Conservation (phyloP, 345 rosid species). For the Arabis alpina region DNA sequence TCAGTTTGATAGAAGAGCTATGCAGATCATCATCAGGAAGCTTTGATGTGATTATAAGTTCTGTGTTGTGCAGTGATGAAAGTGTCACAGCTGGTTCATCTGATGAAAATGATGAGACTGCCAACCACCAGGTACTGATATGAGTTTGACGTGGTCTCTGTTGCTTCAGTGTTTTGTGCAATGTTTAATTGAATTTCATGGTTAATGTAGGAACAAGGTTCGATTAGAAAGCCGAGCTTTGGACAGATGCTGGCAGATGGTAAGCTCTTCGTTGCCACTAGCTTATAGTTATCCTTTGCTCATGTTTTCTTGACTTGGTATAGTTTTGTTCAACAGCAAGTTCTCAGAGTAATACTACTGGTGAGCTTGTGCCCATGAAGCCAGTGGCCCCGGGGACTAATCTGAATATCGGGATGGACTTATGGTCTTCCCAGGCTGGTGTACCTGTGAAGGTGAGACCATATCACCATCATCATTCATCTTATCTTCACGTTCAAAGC, state of each 20-base stretch:
- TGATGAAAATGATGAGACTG: slow-evolving; percentile 76
- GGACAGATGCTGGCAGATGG: slow-evolving; percentile 90
- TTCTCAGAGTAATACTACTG: slow-evolving; percentile 57
- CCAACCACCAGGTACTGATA: slow-evolving; percentile 63
- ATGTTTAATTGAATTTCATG: slow-evolving; percentile 1
- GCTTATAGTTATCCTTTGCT: slow-evolving; percentile 11
- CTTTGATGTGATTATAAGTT: slow-evolving; percentile 28
- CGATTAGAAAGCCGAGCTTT: slow-evolving; percentile 67
- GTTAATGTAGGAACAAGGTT: slow-evolving; percentile 55
- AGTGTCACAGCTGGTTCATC: slow-evolving; percentile 95
- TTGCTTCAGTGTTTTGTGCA: neutral
- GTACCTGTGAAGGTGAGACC: slow-evolving; percentile 67
- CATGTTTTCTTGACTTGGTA: slow-evolving; percentile 26
- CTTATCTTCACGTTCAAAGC: slow-evolving; percentile 40
- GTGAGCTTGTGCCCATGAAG: slow-evolving; percentile 61
- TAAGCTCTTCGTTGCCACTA: slow-evolving; percentile 36
- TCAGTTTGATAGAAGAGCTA: neutral
- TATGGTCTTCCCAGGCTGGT: slow-evolving; percentile 73
- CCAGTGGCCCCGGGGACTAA: slow-evolving; percentile 73
- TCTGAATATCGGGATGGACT: slow-evolving; percentile 91
- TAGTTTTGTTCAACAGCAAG: slow-evolving; percentile 56
- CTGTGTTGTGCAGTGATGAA: slow-evolving; percentile 63
- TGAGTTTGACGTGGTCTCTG: slow-evolving; percentile 4
- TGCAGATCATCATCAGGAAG: slow-evolving; percentile 2
- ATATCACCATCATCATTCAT: slow-evolving; percentile 47